These are phyloP conservation scores for Saussurea involucrata DNA, from an alignment of 129 eudicot species.

Conservation along the genomic window DNA sequence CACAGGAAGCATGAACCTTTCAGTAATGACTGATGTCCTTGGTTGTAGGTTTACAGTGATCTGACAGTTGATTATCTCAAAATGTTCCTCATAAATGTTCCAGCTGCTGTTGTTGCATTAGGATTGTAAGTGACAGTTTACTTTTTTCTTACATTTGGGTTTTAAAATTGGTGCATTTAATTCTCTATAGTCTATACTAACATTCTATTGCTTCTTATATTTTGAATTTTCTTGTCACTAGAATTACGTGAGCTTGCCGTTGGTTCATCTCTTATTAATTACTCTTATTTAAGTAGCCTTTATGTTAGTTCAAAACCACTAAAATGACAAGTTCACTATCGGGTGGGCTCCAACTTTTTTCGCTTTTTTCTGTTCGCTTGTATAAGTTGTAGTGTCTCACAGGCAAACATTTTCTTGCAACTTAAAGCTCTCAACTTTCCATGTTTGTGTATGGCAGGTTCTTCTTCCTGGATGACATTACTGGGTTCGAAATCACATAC, in stretches of 20 bases:
- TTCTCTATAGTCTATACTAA: not conserved
- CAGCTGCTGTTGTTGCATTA: conserved; percentile 90
- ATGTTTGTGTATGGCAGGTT: conserved; percentile 44
- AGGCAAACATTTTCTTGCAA: not conserved
- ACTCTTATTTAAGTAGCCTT: not conserved
- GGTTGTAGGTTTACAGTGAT: conserved; percentile 88
- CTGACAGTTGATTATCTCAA: conserved; percentile 85
- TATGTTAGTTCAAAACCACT: not conserved
- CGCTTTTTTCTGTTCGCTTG: not conserved
- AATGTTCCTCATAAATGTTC: conserved; percentile 90
- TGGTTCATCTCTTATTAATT: not conserved
- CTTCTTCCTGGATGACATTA: conserved; percentile 95
- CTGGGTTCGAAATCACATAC: conserved; percentile 92
- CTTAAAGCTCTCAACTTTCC: not conserved
- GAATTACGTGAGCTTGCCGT: not conserved
- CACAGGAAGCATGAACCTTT: not conserved
- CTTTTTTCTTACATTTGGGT: not conserved
- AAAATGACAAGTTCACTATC: not conserved
- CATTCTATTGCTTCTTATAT: not conserved
- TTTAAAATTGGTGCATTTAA: not conserved
- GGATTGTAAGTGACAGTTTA: conserved; percentile 64
- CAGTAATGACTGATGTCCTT: not conserved
- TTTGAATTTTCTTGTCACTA: not conserved
- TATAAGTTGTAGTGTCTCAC: not conserved
- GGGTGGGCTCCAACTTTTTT: not conserved